Evolutionary conservation across 2,329 filamentous ascomycete genomes (phyloP), one percentile per base, ranked within the genome.

Genomic region (Colletotrichum sansevieriae): DNA sequence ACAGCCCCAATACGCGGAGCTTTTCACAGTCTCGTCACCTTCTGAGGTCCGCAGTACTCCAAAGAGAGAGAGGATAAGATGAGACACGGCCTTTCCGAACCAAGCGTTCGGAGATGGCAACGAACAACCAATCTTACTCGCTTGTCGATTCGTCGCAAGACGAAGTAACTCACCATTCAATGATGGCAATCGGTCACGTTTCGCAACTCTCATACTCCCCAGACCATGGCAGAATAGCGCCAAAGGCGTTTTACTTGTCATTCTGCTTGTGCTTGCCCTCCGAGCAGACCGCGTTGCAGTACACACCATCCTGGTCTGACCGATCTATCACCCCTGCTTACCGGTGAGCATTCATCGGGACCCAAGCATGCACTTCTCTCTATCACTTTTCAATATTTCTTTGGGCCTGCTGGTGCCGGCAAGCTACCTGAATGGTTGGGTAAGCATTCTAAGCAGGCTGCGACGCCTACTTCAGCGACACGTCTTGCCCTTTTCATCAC

Each of bases 281-380:
- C 47, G 29, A 41, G 47, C 13, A 59, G 20, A 59, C 46, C 47
- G 65, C 35, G 55, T 60, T 65, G 65, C 54, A 20, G 62, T 47
- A 54, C 55, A 49, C 47, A 35, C 25, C 43, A 65, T 54, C 47
- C 41, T 29, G 43, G 65, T 65, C 67, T 70, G 41, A 67, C 67
- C 63, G 63, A 67, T 68, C 29, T 49, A 15, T 11, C 41, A 67
- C 44, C 57, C 63, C 56, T 70, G 63, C 35, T 46, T 22, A 58
- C 41, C 55, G 37, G 55, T 58, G 33, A 58, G 33, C 39, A 37
- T 22, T 46, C 55, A 44, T 18, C 55, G 55, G 37, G 41, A 20
- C 22, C 37, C 15, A 44, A 33, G 6, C 20, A 43, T 58, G 55
- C 55, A 58, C 39, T 37, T 41, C 37, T 56, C 35, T 56, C 52